Evolutionary conservation across 1,139 yeast genomes (phyloP).

Genomic region (Taphrina flavorubra): DNA sequence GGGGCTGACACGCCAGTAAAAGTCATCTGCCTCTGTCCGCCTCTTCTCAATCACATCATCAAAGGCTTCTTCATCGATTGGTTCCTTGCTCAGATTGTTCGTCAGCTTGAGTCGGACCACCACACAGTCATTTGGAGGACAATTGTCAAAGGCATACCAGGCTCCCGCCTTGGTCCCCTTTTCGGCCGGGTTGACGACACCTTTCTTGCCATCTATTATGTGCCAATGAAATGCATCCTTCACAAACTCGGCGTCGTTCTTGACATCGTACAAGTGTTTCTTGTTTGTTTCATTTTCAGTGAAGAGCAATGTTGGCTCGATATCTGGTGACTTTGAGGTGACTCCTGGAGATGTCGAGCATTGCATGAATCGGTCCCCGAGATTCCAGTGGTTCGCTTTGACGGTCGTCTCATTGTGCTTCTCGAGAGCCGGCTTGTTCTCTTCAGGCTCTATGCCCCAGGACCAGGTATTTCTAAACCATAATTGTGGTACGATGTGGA

Average conservation of each 20-base stretch:
- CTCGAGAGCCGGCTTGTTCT: constrained; percentile 61
- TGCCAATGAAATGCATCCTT: constrained; percentile 93
- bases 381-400: constrained; percentile 69
- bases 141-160: constrained; percentile 80
- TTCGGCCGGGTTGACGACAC: constrained; percentile 70
- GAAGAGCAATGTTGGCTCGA: constrained; percentile 76
- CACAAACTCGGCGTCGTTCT: constrained; percentile 63
- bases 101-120: constrained; percentile 82
- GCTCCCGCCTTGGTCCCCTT: constrained; percentile 80
- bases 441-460: constrained; percentile 72
- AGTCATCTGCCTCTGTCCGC: constrained; percentile 90
- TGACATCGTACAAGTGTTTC: constrained; percentile 65
- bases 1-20: constrained; percentile 89
- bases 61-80: constrained; percentile 74
- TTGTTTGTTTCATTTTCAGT: constrained; percentile 91
- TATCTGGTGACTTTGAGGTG: constrained; percentile 55
- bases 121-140: constrained; percentile 88
- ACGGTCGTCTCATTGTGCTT: constrained; percentile 58
- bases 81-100: constrained; percentile 49
- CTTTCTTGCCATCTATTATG: constrained; percentile 65
- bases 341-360: constrained; percentile 92
- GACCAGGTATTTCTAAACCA: constrained; percentile 92
- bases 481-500: constrained; percentile 84
- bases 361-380: constrained; percentile 71
- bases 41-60: constrained; percentile 76